Conservation (phyloP, 805 yeast genomes). For the Hyphopichia homilentoma region DNA sequence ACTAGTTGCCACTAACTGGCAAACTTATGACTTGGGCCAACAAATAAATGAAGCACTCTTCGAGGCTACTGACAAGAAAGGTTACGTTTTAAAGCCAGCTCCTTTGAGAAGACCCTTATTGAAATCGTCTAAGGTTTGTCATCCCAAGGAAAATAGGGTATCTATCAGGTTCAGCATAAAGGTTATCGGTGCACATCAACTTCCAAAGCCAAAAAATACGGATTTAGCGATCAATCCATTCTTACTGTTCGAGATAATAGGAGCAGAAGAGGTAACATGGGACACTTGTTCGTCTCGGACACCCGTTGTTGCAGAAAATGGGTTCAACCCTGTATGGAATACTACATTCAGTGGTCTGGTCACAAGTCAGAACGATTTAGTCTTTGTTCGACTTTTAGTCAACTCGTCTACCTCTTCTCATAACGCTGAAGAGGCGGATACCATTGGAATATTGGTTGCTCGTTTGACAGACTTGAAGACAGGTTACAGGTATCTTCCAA, state of each 20-base stretch:
- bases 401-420: slow-evolving; percentile 27
- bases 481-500: slow-evolving; percentile 81
- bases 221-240: slow-evolving; percentile 53
- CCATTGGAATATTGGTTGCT: slow-evolving; percentile 57
- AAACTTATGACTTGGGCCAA: slow-evolving; percentile 83
- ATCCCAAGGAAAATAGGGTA: slow-evolving; percentile 6
- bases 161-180: slow-evolving; percentile 14
- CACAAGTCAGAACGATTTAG: slow-evolving; percentile 40
- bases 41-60: slow-evolving; percentile 85
- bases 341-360: slow-evolving; percentile 43
- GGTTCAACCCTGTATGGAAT: slow-evolving; percentile 87
- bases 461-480: slow-evolving; percentile 60
- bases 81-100: slow-evolving; percentile 77
- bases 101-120: slow-evolving; percentile 35
- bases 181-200: slow-evolving; percentile 78
- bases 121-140: slow-evolving; percentile 19
- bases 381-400: slow-evolving; percentile 54
- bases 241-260: slow-evolving; percentile 58
- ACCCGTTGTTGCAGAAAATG: slow-evolving; percentile 54
- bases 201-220: slow-evolving; percentile 64
- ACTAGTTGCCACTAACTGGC: slow-evolving; percentile 98
- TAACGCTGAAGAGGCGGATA: slow-evolving; percentile 22
- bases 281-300: slow-evolving; percentile 17
- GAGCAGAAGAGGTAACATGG: slow-evolving; percentile 31
- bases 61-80: slow-evolving; percentile 53